These are phyloP conservation scores for Xylaria polymorpha DNA, from an alignment of 2,329 filamentous ascomycete species.

Conservation along the genomic window DNA sequence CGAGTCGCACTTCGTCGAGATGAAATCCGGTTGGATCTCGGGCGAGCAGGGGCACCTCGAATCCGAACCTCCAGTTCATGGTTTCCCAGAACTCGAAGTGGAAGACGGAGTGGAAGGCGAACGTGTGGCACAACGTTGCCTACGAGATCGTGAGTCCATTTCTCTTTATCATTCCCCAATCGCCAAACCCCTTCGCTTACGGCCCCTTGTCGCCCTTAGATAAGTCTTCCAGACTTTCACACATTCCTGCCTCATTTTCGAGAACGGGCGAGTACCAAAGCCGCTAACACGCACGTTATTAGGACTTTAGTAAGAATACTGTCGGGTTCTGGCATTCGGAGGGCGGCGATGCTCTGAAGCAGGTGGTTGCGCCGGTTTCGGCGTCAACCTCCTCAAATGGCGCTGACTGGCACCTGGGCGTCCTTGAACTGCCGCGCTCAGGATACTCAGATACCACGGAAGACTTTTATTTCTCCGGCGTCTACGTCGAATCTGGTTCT, in stretches of 20 bases:
- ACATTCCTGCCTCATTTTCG: no score
- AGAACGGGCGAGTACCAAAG: background rate
- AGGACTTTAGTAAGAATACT: constrained; percentile 68
- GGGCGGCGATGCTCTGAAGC: constrained; percentile 66
- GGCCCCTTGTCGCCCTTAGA: background rate
- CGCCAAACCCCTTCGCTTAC: background rate
- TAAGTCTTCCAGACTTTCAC: background rate
- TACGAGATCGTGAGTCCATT: constrained; percentile 67
- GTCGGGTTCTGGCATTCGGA: constrained; percentile 79
- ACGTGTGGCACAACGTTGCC: constrained; percentile 79
- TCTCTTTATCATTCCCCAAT: background rate
- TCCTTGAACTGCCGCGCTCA: constrained; percentile 71
- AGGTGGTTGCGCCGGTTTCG: constrained; percentile 69
- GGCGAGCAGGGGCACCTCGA: constrained; percentile 59
- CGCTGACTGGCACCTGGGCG: constrained; percentile 78
- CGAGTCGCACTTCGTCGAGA: constrained; percentile 80
- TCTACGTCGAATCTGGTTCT: constrained; percentile 73
- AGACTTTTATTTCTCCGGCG: constrained; percentile 79
- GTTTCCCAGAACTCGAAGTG: constrained; percentile 70
- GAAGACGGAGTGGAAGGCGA: constrained; percentile 70
- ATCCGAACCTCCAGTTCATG: constrained; percentile 72
- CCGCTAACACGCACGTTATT: background rate
- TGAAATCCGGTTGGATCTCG: constrained; percentile 75
- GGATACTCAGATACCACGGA: constrained; percentile 67
- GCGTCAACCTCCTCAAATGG: constrained; percentile 73